Conservation (phyloP, 2,329 filamentous ascomycete species). For the Dactylellina cionopaga region DNA sequence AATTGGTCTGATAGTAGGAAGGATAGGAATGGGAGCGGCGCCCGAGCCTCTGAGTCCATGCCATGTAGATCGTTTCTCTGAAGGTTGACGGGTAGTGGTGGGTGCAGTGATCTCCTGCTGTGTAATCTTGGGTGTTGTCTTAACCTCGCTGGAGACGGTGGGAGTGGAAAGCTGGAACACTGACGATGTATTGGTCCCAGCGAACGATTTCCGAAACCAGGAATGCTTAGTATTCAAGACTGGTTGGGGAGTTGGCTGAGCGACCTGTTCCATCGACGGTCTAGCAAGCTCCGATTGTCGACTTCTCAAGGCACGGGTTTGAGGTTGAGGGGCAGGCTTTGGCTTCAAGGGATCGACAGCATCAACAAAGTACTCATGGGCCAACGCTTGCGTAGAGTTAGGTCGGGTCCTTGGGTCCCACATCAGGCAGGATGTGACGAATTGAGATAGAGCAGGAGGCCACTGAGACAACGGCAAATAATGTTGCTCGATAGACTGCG, state of each 20-base stretch:
- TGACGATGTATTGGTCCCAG: conserved; percentile 65
- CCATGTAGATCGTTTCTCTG: conserved; percentile 90
- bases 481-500: conserved; percentile 49
- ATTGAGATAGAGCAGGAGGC: conserved; percentile 86
- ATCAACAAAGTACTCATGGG: conserved; percentile 93
- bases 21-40: conserved; percentile 89
- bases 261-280: conserved; percentile 69
- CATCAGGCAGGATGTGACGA: conserved; percentile 98
- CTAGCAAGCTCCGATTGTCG: conserved; percentile 77
- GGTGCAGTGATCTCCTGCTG: conserved; percentile 61
- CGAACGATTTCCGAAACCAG: conserved; percentile 96
- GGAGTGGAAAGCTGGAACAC: conserved; percentile 55
- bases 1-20: conserved; percentile 92
- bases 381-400: conserved; percentile 91
- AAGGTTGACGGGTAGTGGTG: conserved; percentile 66
- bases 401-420: conserved; percentile 95
- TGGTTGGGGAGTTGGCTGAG: conserved; percentile 68
- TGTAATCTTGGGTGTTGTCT: conserved; percentile 38
- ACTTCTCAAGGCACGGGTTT: conserved; percentile 84
- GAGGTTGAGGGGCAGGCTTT: conserved; percentile 76
- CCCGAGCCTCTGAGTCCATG: conserved; percentile 62
- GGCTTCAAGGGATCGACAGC: conserved; percentile 90
- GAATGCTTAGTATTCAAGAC: conserved; percentile 77
- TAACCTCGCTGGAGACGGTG: conserved; percentile 37
- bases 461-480: conserved; percentile 83